phyloP scores from a whole-genome alignment of 345 rosid species.

The Acer campestre region DNA sequence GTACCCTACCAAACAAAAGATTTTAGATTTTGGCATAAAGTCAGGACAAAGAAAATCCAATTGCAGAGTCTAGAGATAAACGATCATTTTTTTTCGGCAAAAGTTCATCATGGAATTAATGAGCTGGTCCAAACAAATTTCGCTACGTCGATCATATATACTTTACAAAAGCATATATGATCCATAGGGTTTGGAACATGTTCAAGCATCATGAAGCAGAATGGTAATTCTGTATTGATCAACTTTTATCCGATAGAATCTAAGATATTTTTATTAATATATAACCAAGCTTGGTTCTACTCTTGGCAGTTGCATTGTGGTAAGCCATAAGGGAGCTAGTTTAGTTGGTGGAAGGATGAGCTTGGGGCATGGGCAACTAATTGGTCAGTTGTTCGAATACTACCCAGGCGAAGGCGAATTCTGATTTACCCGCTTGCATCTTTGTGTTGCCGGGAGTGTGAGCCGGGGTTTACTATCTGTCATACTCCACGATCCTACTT shows the following conservation, averaged over 20 bases:
- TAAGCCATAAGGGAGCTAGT: too few relatives aligned
- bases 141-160: neutral
- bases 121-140: conserved; percentile 6
- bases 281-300: too few relatives aligned
- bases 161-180: conserved; percentile 23
- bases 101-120: conserved; percentile 7
- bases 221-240: neutral
- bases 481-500: too few relatives aligned
- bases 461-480: too few relatives aligned
- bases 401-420: too few relatives aligned
- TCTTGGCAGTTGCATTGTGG: too few relatives aligned
- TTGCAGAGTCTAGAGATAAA: conserved; percentile 10
- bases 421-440: too few relatives aligned
- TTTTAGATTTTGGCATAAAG: conserved; percentile 21
- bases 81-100: conserved; percentile 11
- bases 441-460: too few relatives aligned
- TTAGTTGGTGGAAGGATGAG: too few relatives aligned
- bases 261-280: too few relatives aligned
- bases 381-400: too few relatives aligned
- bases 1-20: conserved; percentile 19
- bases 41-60: neutral
- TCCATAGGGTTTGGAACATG: neutral
- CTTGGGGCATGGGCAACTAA: too few relatives aligned
- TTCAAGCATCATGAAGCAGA: neutral
- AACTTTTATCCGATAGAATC: neutral